phyloP scores from a whole-genome alignment of 768 basidiomycete species.

The Lactifluus rugatus region DNA sequence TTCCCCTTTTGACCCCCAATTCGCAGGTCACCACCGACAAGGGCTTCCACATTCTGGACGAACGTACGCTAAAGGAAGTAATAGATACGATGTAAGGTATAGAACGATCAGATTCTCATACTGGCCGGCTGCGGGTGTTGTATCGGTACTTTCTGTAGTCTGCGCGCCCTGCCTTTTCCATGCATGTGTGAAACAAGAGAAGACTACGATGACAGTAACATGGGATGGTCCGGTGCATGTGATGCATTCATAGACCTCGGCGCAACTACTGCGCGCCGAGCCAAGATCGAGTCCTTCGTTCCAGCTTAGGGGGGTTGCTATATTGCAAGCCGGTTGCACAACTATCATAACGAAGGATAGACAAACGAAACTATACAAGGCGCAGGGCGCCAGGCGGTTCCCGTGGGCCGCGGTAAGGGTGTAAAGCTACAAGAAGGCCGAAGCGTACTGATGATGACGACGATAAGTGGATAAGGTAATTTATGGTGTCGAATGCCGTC shows the following conservation, averaged over 20 bases:
- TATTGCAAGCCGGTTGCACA: neutral
- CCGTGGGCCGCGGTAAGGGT: neutral
- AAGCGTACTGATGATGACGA: neutral
- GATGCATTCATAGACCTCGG: neutral
- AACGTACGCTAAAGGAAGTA: slow-evolving; percentile 68
- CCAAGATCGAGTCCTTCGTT: neutral
- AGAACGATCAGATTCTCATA: neutral
- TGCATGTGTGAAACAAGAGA: neutral
- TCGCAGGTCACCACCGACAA: slow-evolving; percentile 64
- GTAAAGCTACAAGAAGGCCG: slow-evolving; percentile 10
- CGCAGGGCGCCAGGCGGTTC: neutral
- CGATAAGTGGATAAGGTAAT: neutral
- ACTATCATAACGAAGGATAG: neutral
- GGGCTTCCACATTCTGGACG: slow-evolving; percentile 87
- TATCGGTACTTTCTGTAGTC: neutral
- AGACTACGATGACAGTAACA: neutral
- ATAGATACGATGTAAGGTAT: slow-evolving; percentile 68
- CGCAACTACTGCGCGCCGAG: neutral
- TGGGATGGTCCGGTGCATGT: neutral
- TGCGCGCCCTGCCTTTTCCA: neutral
- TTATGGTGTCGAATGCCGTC: neutral
- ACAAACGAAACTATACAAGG: neutral
- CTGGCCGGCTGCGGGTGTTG: neutral
- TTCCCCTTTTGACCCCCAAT: neutral
- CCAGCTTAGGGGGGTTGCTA: neutral